Conservation (phyloP, 2,329 filamentous ascomycete species). For the Fusarium cyanostomum region DNA sequence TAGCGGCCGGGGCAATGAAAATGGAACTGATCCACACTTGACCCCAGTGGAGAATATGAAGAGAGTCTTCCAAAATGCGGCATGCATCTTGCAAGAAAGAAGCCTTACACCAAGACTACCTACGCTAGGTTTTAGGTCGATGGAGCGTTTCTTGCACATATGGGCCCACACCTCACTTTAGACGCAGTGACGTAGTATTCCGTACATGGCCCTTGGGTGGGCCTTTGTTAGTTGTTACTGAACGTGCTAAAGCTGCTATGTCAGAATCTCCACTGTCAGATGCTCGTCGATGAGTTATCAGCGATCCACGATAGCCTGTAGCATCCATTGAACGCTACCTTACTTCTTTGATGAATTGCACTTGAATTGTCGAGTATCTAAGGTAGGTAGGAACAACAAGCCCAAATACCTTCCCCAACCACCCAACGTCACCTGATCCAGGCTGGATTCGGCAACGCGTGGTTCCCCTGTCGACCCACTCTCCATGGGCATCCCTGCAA, state of each 20-base stretch:
- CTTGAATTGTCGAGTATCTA: no score
- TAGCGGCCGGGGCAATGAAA: not conserved
- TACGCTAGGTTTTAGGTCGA: no score
- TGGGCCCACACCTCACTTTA: no score
- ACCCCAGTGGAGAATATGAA: no score
- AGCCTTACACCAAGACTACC: no score
- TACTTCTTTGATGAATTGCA: not conserved
- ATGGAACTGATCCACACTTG: not conserved
- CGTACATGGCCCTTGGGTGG: no score
- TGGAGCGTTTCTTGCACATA: no score
- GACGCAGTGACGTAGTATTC: no score
- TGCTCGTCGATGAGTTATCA: not conserved
- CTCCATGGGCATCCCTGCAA: not conserved
- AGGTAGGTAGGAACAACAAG: no score
- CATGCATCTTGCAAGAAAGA: no score
- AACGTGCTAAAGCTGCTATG: constrained; percentile 1
- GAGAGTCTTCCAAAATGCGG: no score
- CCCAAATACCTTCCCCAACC: not conserved
- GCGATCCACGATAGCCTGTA: not conserved
- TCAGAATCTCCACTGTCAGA: constrained; percentile 9
- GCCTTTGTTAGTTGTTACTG: not conserved
- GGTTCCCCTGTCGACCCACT: constrained; percentile 18
- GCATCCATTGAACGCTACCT: not conserved
- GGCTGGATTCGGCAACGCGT: constrained; percentile 14
- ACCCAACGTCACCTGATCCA: not conserved